These are phyloP conservation scores for Cercospora sojina DNA, from an alignment of 2,329 filamentous ascomycete genomes.

Conservation along the genomic window DNA sequence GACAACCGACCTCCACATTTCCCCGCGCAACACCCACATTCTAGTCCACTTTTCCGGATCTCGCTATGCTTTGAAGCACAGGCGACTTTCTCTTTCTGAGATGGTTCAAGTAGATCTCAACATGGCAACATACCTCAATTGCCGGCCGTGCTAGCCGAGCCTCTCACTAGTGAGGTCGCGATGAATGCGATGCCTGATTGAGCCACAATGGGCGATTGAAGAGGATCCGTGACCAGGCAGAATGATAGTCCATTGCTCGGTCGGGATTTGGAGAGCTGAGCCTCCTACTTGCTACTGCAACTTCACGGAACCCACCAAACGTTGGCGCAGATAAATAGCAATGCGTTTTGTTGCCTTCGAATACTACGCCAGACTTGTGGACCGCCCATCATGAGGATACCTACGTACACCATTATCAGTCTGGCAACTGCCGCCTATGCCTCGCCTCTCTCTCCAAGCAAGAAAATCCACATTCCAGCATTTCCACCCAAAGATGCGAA, in stretches of 20 bases:
- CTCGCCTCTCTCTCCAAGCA: neutral
- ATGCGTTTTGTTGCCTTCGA: neutral
- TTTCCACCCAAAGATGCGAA: conserved; percentile 49
- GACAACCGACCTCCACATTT: neutral
- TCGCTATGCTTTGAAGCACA: neutral
- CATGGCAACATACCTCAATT: neutral
- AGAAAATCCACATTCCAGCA: neutral
- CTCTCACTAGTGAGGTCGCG: neutral
- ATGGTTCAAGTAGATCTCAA: neutral
- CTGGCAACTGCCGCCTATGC: neutral
- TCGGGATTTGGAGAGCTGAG: neutral
- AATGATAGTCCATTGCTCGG: neutral
- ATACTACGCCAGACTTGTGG: neutral
- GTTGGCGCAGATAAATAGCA: neutral
- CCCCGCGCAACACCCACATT: neutral
- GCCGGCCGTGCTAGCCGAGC: neutral
- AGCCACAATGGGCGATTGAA: neutral
- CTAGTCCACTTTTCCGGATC: neutral
- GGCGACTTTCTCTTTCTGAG: neutral
- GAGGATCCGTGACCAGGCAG: neutral
- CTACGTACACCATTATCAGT: neutral
- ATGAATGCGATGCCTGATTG: neutral
- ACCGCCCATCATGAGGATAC: neutral
- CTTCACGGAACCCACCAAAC: neutral
- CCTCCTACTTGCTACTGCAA: neutral